Base-by-base conservation (phyloP, 2,329 filamentous ascomycete species). In the Pyrenophora graminea region DNA sequence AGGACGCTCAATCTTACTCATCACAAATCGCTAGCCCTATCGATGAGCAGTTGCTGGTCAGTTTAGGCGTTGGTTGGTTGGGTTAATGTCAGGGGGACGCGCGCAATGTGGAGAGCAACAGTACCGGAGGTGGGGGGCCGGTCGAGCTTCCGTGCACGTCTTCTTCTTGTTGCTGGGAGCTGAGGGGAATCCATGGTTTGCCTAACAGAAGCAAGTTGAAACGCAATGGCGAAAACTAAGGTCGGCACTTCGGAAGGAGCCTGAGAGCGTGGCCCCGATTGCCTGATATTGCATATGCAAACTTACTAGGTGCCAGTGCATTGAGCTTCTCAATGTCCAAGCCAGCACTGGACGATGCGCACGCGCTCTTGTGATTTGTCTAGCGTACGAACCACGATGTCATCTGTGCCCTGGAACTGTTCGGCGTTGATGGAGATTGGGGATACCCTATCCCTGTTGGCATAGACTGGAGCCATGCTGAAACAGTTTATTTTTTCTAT, bases 111-210 rank as follows among this genome's bases (percentile, higher is more conserved):
- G 27, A 30, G 10, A 30, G 27, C 10, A 3, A 30, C 27, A 7
- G 10, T 30, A 9, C 10, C 27, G 27, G 27, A 30, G 10, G 39
- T 48, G 49, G 39, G 49, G 49, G 49, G 49, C 49, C 45, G 49
- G 30, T 19, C 21, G 34, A 30, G 25, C 41, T 51, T 13, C 44
- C 33, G 32, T 38, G 44, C 39, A 30, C 10, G 12, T 30, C 7
- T 30, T 12, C 23, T 25, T 6, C 3, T 21, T 21, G 27, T 13
- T 30, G 27, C 27, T 30, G 10, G 9, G 27, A 13, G 27, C 27
- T 30, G 27, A 30, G 27, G 27, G 27, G 27, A 30, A 30, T 30
- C 27, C 27, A 30, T 30, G 10, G 27, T 30, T 30, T 30, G 27
- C 27, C 27, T 30, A 9, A 30, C 27, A 30, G 27, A 30, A 30